phyloP scores from a whole-genome alignment of 371 early-diverging fungal genomes.

The Paraphysoderma sedebokerense region DNA sequence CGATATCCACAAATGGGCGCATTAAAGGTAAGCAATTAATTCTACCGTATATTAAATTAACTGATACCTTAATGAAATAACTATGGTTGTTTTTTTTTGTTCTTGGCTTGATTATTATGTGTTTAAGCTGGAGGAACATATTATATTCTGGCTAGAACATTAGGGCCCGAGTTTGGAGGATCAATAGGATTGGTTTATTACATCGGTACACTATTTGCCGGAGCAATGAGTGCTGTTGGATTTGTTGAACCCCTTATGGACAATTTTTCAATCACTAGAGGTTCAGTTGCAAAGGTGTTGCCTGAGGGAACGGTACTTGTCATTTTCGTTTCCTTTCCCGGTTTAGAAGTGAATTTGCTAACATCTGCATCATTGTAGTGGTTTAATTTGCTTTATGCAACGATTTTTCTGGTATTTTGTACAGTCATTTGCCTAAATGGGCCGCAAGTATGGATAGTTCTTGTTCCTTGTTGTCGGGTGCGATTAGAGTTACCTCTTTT shows the following conservation, averaged over 20 bases:
- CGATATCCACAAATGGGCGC: conserved; percentile 51
- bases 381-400: conserved; percentile 27
- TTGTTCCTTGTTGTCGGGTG: not conserved
- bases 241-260: conserved; percentile 37
- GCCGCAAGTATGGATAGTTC: conserved; percentile 8
- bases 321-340: not conserved
- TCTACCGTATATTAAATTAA: not conserved
- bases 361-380: conserved; percentile 3
- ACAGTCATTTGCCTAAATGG: conserved; percentile 29
- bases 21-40: conserved; percentile 20
- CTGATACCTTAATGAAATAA: not conserved
- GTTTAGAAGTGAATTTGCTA: not conserved
- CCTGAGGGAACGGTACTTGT: conserved; percentile 26
- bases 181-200: conserved; percentile 48
- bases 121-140: conserved; percentile 45
- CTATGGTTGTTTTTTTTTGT: not conserved
- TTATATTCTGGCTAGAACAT: conserved; percentile 44
- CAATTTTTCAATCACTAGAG: conserved; percentile 27
- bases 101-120: not conserved
- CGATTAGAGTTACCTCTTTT: not conserved
- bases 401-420: conserved; percentile 22
- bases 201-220: conserved; percentile 33
- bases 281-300: conserved; percentile 20
- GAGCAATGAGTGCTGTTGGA: conserved; percentile 38
- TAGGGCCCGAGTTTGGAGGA: conserved; percentile 64